Evolutionary conservation across 2,329 filamentous ascomycete species (phyloP).

Genomic region (Fusarium ambrosium): DNA sequence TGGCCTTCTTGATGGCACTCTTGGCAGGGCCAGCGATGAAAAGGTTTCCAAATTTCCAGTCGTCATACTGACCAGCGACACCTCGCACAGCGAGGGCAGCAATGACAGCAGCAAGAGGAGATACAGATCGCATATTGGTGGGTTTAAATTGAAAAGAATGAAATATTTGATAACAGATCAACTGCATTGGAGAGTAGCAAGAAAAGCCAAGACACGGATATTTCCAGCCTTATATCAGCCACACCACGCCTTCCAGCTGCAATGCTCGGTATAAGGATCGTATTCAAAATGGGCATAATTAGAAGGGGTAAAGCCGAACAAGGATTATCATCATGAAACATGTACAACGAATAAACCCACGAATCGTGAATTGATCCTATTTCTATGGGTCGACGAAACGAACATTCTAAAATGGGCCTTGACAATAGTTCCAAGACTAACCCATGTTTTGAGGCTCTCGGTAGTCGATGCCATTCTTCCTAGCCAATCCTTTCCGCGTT

Average conservation of each 20-base stretch:
- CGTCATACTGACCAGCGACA: conserved; percentile 18
- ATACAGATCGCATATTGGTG: not conserved
- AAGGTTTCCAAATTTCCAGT: conserved; percentile 22
- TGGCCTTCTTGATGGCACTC: conserved; percentile 24
- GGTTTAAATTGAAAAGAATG: not conserved
- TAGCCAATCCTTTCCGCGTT: not conserved
- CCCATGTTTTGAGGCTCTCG: not conserved
- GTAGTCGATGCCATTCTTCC: not conserved
- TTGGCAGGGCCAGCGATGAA: conserved; percentile 8
- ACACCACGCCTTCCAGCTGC: not conserved
- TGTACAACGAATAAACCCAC: not conserved
- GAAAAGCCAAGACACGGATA: not conserved
- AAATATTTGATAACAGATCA: not conserved
- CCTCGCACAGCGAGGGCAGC: conserved; percentile 17
- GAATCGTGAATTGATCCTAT: not conserved
- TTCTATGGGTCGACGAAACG: not conserved
- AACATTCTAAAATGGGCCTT: not conserved
- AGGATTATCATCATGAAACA: not conserved
- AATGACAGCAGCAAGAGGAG: not conserved
- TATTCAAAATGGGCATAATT: not conserved
- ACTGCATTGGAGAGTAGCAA: not conserved
- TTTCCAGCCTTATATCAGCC: not conserved
- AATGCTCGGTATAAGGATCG: not conserved
- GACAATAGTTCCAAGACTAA: not conserved
- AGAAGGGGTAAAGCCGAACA: not conserved